phyloP scores from a whole-genome alignment of 257 asterid species.

The Solanum chilense region DNA sequence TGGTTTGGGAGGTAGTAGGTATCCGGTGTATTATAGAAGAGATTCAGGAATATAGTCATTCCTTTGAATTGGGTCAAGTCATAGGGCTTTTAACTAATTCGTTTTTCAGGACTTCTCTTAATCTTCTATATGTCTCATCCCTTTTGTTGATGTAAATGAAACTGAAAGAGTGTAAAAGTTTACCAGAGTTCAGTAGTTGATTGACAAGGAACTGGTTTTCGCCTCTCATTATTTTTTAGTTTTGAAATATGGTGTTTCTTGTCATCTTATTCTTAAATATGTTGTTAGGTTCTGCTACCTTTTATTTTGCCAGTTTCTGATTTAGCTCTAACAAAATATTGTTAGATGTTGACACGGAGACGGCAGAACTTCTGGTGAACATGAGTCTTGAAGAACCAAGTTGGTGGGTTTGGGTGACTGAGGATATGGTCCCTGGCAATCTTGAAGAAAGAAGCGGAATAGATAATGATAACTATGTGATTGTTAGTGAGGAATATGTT shows the following conservation, averaged over 20 bases:
- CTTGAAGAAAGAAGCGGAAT: constrained; percentile 67
- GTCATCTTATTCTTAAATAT: not conserved
- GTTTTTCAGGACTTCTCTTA: not conserved
- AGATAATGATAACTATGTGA: constrained; percentile 64
- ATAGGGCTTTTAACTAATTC: not conserved
- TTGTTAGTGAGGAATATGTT: constrained; percentile 70
- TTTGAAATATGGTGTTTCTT: not conserved
- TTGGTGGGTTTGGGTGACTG: constrained; percentile 97
- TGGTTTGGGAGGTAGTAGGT: not conserved
- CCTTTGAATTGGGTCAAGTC: not conserved
- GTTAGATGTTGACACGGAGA: constrained; percentile 46
- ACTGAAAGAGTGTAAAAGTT: not conserved
- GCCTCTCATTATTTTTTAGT: not conserved
- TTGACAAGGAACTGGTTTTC: not conserved
- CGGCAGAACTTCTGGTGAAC: constrained; percentile 51
- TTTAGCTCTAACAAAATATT: not conserved
- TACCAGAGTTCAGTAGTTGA: not conserved
- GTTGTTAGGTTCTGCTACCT: not conserved
- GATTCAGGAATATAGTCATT: not conserved
- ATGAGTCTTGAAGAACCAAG: constrained; percentile 69
- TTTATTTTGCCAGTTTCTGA: not conserved
- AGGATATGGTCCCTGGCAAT: constrained; percentile 41
- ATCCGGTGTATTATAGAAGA: not conserved
- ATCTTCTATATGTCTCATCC: not conserved
- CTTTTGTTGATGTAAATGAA: not conserved